Evolutionary conservation across 2,329 filamentous ascomycete genomes (phyloP), one percentile per base, ranked within the genome.

Genomic region (Claviceps lovelessii): DNA sequence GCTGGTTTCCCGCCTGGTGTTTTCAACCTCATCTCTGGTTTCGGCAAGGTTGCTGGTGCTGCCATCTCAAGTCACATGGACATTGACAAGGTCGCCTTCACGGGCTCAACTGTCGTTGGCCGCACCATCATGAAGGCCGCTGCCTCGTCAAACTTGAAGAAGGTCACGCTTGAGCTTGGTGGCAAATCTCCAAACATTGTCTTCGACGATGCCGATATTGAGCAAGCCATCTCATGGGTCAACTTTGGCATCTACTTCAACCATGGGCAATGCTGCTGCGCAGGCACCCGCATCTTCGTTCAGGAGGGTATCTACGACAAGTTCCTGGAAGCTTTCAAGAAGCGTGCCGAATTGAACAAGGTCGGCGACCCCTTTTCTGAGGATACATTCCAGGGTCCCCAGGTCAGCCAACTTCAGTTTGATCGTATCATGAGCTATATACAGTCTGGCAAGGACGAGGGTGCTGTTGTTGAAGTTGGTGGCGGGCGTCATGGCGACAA

Each of bases 351-450:
- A 63, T 69, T 80, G 73, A 93, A 91, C 78, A 78, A 83, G 63
- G 85, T 94, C 61, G 89, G 88, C 62, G 85, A 94, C 75, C 88
- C 88, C 60, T 91, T 93, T 77, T 74, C 79, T 63, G 68, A 78
- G 61, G 78, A 86, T 59, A 91, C 87, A 61, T 91, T 91, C 86
- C 88, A 93, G 72, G 89, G 88, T 52, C 88, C 89, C 44, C 88
- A 93, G 73, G 85, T 94, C 65, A 88, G 84, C 61, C 78, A 93
- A 73, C 73, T 90, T 53, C 88, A 95, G 72, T 93, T 86, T 65
- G 88, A 94, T 74, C 85, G 88, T 61, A 90, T 94, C 73, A 91
- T 93, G 87, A 77, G 77, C 66, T 86, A 81, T 73, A 88, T 94
- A 64, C 77, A 91, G 68, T 74, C 79, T 59, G 79, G 79, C 53